phyloP scores from a whole-genome alignment of 495 filamentous ascomycete species.

The Oleoguttula mirabilis region DNA sequence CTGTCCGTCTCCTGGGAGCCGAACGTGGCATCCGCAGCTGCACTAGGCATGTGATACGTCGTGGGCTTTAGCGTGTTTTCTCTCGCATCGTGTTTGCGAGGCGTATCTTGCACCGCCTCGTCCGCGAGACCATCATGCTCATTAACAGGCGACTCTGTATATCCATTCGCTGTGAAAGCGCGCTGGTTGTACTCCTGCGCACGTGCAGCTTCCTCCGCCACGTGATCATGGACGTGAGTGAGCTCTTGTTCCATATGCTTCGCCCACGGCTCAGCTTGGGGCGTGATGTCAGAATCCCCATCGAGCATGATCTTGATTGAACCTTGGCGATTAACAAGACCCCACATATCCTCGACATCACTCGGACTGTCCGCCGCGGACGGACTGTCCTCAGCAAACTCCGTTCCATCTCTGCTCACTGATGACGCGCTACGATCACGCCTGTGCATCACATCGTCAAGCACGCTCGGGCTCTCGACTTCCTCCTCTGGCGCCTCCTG shows the following conservation, averaged over 20 bases:
- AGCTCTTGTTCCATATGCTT: not conserved
- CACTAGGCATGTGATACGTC: not conserved
- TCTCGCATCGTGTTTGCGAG: not conserved
- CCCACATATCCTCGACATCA: conserved; percentile 17
- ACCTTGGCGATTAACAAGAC: conserved; percentile 5
- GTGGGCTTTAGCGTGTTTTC: conserved; percentile 11
- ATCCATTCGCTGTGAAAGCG: not conserved
- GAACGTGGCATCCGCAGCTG: not conserved
- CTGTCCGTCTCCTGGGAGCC: not conserved
- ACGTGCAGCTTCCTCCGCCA: not conserved
- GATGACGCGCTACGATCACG: conserved; percentile 10
- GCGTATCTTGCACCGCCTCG: conserved; percentile 1
- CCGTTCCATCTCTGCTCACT: conserved; percentile 4
- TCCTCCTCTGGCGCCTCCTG: conserved; percentile 1
- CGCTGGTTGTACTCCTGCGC: not conserved
- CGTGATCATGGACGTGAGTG: not conserved
- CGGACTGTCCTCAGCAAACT: conserved; percentile 15
- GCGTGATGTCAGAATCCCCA: not conserved
- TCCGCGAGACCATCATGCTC: not conserved
- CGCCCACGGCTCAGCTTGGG: not conserved
- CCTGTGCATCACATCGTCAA: conserved; percentile 15
- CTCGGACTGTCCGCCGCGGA: conserved; percentile 11
- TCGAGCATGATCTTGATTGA: conserved; percentile 21
- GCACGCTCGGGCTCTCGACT: conserved; percentile 16
- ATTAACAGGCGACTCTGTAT: conserved; percentile 2